A percentile compares a stretch with the other conserved stretches of the same genome.
Conservation (phyloP, 306 rosid genomes). For the Quercus engelmannii region DNA sequence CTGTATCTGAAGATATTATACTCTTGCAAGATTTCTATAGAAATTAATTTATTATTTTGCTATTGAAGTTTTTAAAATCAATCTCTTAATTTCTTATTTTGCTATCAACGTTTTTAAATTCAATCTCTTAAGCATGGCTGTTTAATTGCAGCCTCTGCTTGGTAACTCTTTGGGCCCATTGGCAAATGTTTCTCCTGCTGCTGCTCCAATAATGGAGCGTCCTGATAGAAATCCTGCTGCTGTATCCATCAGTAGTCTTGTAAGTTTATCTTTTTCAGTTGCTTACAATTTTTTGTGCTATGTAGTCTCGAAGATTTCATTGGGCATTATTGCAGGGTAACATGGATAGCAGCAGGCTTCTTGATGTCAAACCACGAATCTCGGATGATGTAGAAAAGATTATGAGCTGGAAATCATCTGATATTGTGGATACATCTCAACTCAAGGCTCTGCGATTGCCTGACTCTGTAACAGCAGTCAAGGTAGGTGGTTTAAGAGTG, state of each 20-base stretch:
- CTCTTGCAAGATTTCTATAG: neutral
- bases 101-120: neutral
- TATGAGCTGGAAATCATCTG: conserved; percentile 38
- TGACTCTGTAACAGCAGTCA: conserved; percentile 30
- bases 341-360: conserved; percentile 39
- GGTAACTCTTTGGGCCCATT: conserved; percentile 39
- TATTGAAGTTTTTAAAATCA: neutral
- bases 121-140: neutral
- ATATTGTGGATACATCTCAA: conserved; percentile 35
- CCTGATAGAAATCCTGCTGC: conserved; percentile 35
- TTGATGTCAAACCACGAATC: conserved; percentile 44
- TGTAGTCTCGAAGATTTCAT: neutral
- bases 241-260: conserved; percentile 36
- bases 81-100: neutral
- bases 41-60: neutral
- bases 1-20: neutral
- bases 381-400: conserved; percentile 34
- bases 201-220: conserved; percentile 29
- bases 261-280: conserved; percentile 16
- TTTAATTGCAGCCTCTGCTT: conserved; percentile 37
- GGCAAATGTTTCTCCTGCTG: conserved; percentile 25
- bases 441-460: conserved; percentile 38
- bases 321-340: conserved; percentile 24
- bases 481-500: conserved; percentile 23
- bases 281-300: neutral